Evolutionary conservation across 371 early-diverging fungal genomes (phyloP), one percentile per base, ranked within the genome.

Genomic region (Mortierella sp.): DNA sequence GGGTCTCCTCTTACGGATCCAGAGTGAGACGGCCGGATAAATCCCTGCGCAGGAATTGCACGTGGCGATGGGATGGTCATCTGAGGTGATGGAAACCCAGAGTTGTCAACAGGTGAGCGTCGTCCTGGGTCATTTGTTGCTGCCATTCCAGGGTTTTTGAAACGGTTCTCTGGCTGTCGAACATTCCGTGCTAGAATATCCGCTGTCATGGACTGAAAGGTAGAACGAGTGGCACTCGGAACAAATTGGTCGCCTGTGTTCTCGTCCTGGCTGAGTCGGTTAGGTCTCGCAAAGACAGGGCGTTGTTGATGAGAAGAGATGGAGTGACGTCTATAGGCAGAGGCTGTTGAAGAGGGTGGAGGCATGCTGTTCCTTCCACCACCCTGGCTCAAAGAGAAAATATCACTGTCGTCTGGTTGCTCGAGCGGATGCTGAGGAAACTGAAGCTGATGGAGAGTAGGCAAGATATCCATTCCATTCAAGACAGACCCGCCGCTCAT

Each of bases 71-170:
- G 77, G 15, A 72, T 51, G 18, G 62, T 77, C 15, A 72, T 65
- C 48, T 64, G 77, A n/a, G 77, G 72, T 4, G 77, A 77, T 26
- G 77, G 77, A 26, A 77, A 77, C 16, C 72, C 72, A 50, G 77
- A 77, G 55, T 64, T 66, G 19, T 55, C 66, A 52, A 52, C 29
- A 3, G 61, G 67, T 9, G 37, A 37, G 37, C 37, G 37, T 3
- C 37, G 37, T 37, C 37, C 37, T 5, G 37, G 37, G 28, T 72
- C 72, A 0, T 19, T 16, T 18, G 65, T 51, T 1, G 60, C 37
- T 4, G 53, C 66, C 66, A 67, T 63, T n/a, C 71, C 64, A 4
- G 64, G 68, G 23, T 6, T 43, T 46, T 63, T 37, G 16, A 56
- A 46, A 23, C 76, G 29, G 11, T 23, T 23, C 11, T 75, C 76